Evolutionary conservation across 2,329 filamentous ascomycete species (phyloP), one percentile per base, ranked within the genome.

Genomic region (Septoria petroselini): DNA sequence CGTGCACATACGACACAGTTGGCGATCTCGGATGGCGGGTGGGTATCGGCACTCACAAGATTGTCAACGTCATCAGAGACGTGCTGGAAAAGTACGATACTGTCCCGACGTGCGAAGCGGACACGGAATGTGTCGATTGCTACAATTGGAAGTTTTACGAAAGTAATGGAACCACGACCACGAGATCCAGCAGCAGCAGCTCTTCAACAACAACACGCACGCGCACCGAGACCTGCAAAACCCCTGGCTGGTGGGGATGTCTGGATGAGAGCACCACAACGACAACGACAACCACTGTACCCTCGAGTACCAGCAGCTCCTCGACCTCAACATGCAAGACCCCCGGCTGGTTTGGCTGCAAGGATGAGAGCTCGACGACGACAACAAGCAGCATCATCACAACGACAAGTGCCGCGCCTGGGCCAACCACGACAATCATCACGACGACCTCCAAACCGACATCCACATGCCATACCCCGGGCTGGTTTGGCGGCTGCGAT

Each of bases 101-200:
- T 3, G 88, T 94, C 0, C 86, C 93, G 0, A 73, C 80, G 58
- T 97, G 93, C 69, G 79, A 79, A 46, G 76, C 79, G 23, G 91
- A 91, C 5, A 77, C 82, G 44, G 76, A 83, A 57, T 97, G 93
- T 66, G 82, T 86, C 33, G 93, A 98, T 67, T 97, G 91, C 64
- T 88, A 82, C 50, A 83, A 85, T 48, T 97, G 93, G 93, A 94
- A 95, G 64, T 95, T 90, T 76, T 94, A 88, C 65, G 85, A 91
- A 69, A 95, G 90, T 67, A 96, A 96, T 66, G 86, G 86, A 23
- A 93, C 87, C 1, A 85, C 91, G 1, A 89, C 83, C 0, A 67
- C 61, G 0, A 82, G 82, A 0, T 76, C 67, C 0, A 75, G 81
- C 1, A 75, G 73, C 2, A 76, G 78, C 0, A 79, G 78, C 1